Evolutionary conservation across 2,329 filamentous ascomycete species (phyloP), one percentile per base, ranked within the genome.

Genomic region (Aspergillus ruber): DNA sequence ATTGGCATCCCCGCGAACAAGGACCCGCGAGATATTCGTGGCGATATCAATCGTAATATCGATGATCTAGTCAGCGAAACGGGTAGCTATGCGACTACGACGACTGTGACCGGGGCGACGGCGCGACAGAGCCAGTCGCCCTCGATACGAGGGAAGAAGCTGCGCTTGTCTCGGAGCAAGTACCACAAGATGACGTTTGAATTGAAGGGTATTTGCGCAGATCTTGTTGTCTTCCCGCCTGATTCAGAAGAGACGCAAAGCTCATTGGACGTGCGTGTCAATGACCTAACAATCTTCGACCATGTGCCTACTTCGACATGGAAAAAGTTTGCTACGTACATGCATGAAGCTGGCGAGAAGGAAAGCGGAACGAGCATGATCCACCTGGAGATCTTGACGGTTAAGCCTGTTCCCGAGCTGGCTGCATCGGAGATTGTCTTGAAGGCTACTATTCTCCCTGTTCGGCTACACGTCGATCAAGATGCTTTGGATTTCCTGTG

Each of bases 401-500:
- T 97, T 36, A 89, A 86, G 65, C 93, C 93, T 3, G 78, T 95
- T 3, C 81, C 85, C 2, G 85, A 90, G 38, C 77, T 96, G 17
- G 85, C 89, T 13, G 93, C 91, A 1, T 88, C 90, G 0, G 93
- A 98, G 64, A 83, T 97, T 52, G 86, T 96, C 6, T 72, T 96
- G 13, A 86, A 85, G 73, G 80, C 82, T 12, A 86, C 82, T 1
- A 67, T 98, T 15, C 76, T 97, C 25, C 93, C 93, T 1, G 73
- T 98, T 23, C 83, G 93, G 39, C 76, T 98, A 1, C 93, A 98
- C 64, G 90, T 98, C 29, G 93, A 98, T 61, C 93, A 98, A 68
- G 93, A 98, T 68, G 91, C 93, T 1, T 79, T 98, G 3, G 93
- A 98, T 64, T 98, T 98, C 64, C 88, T 98, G 63, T 95, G 87